A percentile compares a stretch with the other conserved stretches of the same genome.
These are phyloP conservation scores for Gossypium bickii DNA, from an alignment of 345 rosid species.

Conservation along the genomic window DNA sequence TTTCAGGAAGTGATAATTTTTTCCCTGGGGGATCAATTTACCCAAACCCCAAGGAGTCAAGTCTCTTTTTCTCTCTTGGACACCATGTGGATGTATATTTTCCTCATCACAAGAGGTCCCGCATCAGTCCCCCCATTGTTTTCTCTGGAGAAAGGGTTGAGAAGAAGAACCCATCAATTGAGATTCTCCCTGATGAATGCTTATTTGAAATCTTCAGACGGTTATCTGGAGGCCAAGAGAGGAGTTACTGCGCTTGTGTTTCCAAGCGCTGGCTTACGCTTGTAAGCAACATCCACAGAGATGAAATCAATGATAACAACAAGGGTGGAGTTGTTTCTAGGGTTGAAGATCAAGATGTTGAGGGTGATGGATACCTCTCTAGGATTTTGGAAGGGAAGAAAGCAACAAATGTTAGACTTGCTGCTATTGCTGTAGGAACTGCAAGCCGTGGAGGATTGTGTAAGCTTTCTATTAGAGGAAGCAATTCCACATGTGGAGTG, in stretches of 20 bases:
- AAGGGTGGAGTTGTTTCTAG: slow-evolving; percentile 15
- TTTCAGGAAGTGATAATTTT: slow-evolving; percentile 66
- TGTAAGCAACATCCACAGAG: slow-evolving; percentile 60
- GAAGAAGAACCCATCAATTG: slow-evolving; percentile 58
- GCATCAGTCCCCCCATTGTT: slow-evolving; percentile 61
- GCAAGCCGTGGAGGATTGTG: slow-evolving; percentile 80
- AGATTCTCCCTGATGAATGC: slow-evolving; percentile 89
- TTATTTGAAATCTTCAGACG: slow-evolving; percentile 86
- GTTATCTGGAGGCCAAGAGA: slow-evolving; percentile 64
- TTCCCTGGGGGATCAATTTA: slow-evolving; percentile 60
- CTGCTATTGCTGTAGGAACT: slow-evolving; percentile 85
- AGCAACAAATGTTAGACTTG: slow-evolving; percentile 80
- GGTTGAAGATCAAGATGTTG: slow-evolving; percentile 31
- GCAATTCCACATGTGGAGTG: slow-evolving; percentile 40
- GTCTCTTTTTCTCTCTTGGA: slow-evolving; percentile 58
- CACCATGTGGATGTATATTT: slow-evolving; percentile 62
- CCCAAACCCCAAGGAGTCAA: slow-evolving; percentile 70
- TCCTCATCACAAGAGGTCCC: slow-evolving; percentile 72
- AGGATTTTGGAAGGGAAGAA: slow-evolving; percentile 83
- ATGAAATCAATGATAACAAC: slow-evolving; percentile 38
- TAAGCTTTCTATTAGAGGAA: slow-evolving; percentile 61
- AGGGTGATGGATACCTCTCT: slow-evolving; percentile 61
- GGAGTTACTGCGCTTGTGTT: slow-evolving; percentile 76
- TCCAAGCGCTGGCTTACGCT: slow-evolving; percentile 89
- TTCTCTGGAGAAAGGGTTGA: slow-evolving; percentile 48